Percentiles rank a stretch among this genome's conserved stretches.
These are phyloP conservation scores for Colletotrichum liriopes DNA, from an alignment of 2,329 filamentous ascomycete species.

Conservation along the genomic window DNA sequence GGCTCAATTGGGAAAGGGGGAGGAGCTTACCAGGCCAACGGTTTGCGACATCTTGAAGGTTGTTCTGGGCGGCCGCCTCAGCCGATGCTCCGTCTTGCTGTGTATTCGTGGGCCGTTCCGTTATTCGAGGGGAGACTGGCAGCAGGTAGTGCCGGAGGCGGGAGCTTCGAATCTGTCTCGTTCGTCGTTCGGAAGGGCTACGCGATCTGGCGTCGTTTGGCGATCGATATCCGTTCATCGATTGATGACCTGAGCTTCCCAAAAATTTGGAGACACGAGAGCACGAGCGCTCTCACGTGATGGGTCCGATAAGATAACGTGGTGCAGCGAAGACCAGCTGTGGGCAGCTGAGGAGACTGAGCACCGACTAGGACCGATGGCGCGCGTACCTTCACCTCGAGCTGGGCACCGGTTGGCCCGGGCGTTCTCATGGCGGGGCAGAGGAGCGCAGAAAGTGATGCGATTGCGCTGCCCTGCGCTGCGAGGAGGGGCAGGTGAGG, in stretches of 20 bases:
- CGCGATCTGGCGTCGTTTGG: conserved; percentile 29
- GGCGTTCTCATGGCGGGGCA: conserved; percentile 27
- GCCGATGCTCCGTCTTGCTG: neutral
- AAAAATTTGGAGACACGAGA: conserved; percentile 35
- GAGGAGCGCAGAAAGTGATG: conserved; percentile 4
- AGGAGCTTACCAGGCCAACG: conserved; percentile 76
- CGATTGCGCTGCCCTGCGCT: conserved; percentile 20
- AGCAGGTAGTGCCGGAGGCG: conserved; percentile 45
- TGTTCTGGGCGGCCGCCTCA: conserved; percentile 34
- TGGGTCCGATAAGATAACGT: conserved; percentile 19
- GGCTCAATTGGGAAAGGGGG: conserved; percentile 17
- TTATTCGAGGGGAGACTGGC: neutral
- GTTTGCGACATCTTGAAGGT: conserved; percentile 80
- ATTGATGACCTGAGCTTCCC: conserved; percentile 20
- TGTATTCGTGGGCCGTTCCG: neutral
- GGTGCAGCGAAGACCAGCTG: neutral
- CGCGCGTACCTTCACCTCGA: neutral
- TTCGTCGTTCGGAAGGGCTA: conserved; percentile 31
- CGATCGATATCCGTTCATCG: conserved; percentile 25
- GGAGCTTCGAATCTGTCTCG: conserved; percentile 12
- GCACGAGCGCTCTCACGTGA: conserved; percentile 10
- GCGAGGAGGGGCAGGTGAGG: conserved; percentile 17
- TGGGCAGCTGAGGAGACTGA: conserved; percentile 14
- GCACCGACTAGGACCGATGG: conserved; percentile 22
- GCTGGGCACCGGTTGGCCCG: conserved; percentile 13